A percentile compares a stretch with the other conserved stretches of the same genome.
phyloP scores from a whole-genome alignment of 1,139 yeast species.

The Suhomyces bolitotheri region DNA sequence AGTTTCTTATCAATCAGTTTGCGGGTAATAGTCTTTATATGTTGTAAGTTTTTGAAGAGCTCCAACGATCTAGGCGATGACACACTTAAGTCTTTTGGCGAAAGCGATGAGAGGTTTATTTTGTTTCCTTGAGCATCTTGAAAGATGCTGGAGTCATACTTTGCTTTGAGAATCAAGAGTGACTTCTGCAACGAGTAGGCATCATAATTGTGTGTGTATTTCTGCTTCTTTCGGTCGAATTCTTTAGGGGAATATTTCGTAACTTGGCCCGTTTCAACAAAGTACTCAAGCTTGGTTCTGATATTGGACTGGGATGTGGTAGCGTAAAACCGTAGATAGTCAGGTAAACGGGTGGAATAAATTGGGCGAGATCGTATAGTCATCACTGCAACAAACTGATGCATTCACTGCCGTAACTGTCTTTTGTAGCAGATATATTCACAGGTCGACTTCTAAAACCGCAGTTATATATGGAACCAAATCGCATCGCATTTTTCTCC shows the following conservation, averaged over 20 bases:
- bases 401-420: too few relatives aligned
- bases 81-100: slow-evolving; percentile 26
- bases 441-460: too few relatives aligned
- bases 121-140: slow-evolving; percentile 23
- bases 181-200: slow-evolving; percentile 26
- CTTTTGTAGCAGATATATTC: too few relatives aligned
- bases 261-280: slow-evolving; percentile 31
- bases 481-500: too few relatives aligned
- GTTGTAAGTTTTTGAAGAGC: slow-evolving; percentile 33
- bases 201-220: neutral
- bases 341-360: too few relatives aligned
- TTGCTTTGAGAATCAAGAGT: slow-evolving; percentile 24
- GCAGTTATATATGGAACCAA: too few relatives aligned
- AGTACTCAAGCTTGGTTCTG: slow-evolving; percentile 30
- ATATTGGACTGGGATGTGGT: slow-evolving; percentile 16
- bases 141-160: slow-evolving; percentile 23
- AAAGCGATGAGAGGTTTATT: slow-evolving; percentile 20
- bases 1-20: slow-evolving; percentile 43
- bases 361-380: too few relatives aligned
- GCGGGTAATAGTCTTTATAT: slow-evolving; percentile 26
- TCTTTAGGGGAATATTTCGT: slow-evolving; percentile 21
- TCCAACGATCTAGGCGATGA: slow-evolving; percentile 22
- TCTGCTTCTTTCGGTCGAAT: slow-evolving; percentile 11
- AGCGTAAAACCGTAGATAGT: slow-evolving; percentile 3
- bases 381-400: too few relatives aligned